Conservation (phyloP, 345 rosid genomes). For the Aethionema arabicum region DNA sequence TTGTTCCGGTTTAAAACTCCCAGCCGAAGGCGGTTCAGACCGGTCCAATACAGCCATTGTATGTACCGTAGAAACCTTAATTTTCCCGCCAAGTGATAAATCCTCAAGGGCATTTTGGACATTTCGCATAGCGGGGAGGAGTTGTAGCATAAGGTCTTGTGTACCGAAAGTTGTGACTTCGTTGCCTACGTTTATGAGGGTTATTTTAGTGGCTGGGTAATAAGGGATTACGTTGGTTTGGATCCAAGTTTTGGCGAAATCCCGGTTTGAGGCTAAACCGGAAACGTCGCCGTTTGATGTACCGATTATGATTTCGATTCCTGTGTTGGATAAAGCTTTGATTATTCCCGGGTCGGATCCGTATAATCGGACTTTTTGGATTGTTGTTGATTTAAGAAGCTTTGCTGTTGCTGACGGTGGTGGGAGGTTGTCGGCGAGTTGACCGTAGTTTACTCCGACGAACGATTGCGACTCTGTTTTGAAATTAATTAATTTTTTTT, state of each 20-base stretch:
- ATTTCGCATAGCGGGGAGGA: conserved; percentile 83
- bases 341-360: conserved; percentile 74
- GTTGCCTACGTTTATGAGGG: conserved; percentile 75
- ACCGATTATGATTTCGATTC: conserved; percentile 73
- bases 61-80: conserved; percentile 83
- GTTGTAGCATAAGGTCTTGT: conserved; percentile 48
- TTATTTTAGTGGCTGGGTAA: conserved; percentile 80
- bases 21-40: conserved; percentile 82
- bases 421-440: conserved; percentile 79
- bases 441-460: conserved; percentile 86
- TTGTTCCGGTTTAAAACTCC: conserved; percentile 49
- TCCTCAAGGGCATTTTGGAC: conserved; percentile 67
- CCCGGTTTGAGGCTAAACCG: conserved; percentile 68
- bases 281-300: conserved; percentile 70
- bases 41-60: conserved; percentile 61
- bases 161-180: conserved; percentile 58
- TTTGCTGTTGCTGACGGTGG: conserved; percentile 65
- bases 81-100: conserved; percentile 53
- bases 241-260: conserved; percentile 65
- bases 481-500: neutral
- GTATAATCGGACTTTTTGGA: conserved; percentile 71
- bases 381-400: conserved; percentile 71
- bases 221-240: conserved; percentile 62
- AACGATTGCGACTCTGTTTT: conserved; percentile 65
- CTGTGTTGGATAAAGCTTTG: conserved; percentile 72